Percentiles rank a stretch among this genome's conserved stretches.
phyloP scores from a whole-genome alignment of 2,329 filamentous ascomycete species.

The Apiospora sp. region DNA sequence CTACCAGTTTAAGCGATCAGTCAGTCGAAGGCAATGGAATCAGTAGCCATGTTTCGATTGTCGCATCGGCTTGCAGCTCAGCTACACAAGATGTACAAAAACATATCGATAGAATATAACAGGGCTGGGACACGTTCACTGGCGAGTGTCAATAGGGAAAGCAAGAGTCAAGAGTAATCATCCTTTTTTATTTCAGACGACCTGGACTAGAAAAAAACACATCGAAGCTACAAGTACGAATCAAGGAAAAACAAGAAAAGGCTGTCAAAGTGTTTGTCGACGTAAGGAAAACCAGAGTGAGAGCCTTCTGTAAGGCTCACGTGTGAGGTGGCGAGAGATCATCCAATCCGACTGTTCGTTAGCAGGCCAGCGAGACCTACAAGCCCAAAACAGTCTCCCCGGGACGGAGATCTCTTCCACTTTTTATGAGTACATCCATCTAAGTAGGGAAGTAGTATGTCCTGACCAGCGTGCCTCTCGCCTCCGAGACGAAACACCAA shows the following conservation, averaged over 20 bases:
- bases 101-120: too few species aligned
- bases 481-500: slow-evolving; percentile 27
- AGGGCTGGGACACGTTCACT: background rate
- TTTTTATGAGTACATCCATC: slow-evolving; percentile 46
- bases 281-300: slow-evolving; percentile 42
- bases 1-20: too few species aligned
- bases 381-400: slow-evolving; percentile 27
- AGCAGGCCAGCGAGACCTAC: slow-evolving; percentile 30
- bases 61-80: background rate
- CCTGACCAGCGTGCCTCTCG: slow-evolving; percentile 40
- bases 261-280: slow-evolving; percentile 33
- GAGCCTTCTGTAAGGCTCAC: slow-evolving; percentile 36
- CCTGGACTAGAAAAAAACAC: slow-evolving; percentile 39
- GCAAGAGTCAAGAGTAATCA: slow-evolving; percentile 35
- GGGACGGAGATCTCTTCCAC: slow-evolving; percentile 36
- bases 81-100: too few species aligned
- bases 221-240: slow-evolving; percentile 36
- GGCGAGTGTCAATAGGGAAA: background rate
- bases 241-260: slow-evolving; percentile 40
- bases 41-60: too few species aligned
- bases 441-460: slow-evolving; percentile 36
- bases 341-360: slow-evolving; percentile 34
- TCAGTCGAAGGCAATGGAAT: too few species aligned
- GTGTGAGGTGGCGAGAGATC: slow-evolving; percentile 33
- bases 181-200: slow-evolving; percentile 39